Evolutionary conservation across 73 alveolate genomes (phyloP), one percentile per base, ranked within the genome.

Genomic region (Paramecium caudatum): DNA sequence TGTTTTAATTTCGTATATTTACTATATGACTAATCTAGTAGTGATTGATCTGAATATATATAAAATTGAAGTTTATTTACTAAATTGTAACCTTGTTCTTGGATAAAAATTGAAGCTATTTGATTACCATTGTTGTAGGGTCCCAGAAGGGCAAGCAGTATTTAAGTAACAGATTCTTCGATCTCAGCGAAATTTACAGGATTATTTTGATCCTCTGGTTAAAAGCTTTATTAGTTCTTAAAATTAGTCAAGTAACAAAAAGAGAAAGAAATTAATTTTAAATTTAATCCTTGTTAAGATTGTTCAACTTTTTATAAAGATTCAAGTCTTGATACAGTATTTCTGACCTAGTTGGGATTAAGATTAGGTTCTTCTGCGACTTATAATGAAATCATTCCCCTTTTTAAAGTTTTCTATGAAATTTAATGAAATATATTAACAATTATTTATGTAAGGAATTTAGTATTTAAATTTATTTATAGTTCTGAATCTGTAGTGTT

Each of bases 91-190:
- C 1, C 23, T 10, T 55, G 23, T 55, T 3, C 0, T 37, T 3
- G 7, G 41, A 27, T 10, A 27, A 10, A 55, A 19, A 55, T 55
- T 55, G 13, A 55, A 55, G 7, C 45, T 23, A 23, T 5, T 27
- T 55, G 80, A n/a, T n/a, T n/a, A n/a, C n/a, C n/a, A n/a, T 55
- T 23, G 13, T 55, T 55, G n/a, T 55, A 27, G 2, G 80, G 80
- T 27, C 80, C 80, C 30, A 55, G 23, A 55, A 27, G 23, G 17
- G 23, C 80, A 27, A 55, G 30, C 0, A 55, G 46, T 2, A 55
- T 10, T 13, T 23, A 23, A 55, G 80, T 55, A 4, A 55, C 30
- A 27, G 3, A 55, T 55, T 23, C 46, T 27, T 3, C 80, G 46
- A 2, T 55, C 80, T 55, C 30, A 37, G 8, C 23, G 30, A 10